These are phyloP conservation scores for Sordaria brevicollis DNA, from an alignment of 495 filamentous ascomycete genomes.

Conservation along the genomic window DNA sequence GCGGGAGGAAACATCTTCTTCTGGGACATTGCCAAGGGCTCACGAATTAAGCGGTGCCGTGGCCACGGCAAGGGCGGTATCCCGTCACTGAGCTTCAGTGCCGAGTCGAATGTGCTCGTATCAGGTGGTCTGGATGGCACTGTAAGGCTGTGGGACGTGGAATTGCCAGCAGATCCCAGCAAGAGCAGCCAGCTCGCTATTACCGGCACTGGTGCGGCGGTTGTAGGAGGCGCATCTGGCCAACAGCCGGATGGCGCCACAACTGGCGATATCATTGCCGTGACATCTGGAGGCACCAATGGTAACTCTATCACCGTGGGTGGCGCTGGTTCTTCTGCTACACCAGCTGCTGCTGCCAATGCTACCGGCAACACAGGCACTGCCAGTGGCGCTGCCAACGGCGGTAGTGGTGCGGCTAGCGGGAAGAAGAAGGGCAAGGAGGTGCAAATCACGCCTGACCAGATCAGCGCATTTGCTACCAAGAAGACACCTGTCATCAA, in stretches of 20 bases:
- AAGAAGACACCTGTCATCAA: slow-evolving; percentile 94
- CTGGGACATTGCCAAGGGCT: slow-evolving; percentile 81
- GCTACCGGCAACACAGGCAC: slow-evolving; percentile 20
- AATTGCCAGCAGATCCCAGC: slow-evolving; percentile 44
- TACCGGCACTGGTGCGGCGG: neutral
- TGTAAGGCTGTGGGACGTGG: slow-evolving; percentile 88
- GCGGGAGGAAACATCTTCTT: slow-evolving; percentile 75
- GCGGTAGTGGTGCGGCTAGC: slow-evolving; percentile 34
- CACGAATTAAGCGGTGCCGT: slow-evolving; percentile 78
- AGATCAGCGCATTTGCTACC: slow-evolving; percentile 85
- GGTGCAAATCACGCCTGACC: slow-evolving; percentile 79
- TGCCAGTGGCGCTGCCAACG: slow-evolving; percentile 20
- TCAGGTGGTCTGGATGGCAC: slow-evolving; percentile 89
- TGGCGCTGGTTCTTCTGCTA: slow-evolving; percentile 15
- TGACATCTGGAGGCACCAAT: slow-evolving; percentile 28
- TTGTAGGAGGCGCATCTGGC: slow-evolving; percentile 31
- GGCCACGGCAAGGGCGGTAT: slow-evolving; percentile 92
- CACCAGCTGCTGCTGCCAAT: slow-evolving; percentile 13
- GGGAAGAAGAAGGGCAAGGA: slow-evolving; percentile 84
- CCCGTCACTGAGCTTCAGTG: slow-evolving; percentile 83
- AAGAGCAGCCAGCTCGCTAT: slow-evolving; percentile 22
- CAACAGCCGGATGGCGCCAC: slow-evolving; percentile 46
- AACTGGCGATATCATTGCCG: slow-evolving; percentile 37
- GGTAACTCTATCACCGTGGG: slow-evolving; percentile 24
- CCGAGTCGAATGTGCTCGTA: slow-evolving; percentile 77